Evolutionary conservation across 208 protist genomes (phyloP), one percentile per base, ranked within the genome.

Genomic region (Leptomonas pyrrhocoris): DNA sequence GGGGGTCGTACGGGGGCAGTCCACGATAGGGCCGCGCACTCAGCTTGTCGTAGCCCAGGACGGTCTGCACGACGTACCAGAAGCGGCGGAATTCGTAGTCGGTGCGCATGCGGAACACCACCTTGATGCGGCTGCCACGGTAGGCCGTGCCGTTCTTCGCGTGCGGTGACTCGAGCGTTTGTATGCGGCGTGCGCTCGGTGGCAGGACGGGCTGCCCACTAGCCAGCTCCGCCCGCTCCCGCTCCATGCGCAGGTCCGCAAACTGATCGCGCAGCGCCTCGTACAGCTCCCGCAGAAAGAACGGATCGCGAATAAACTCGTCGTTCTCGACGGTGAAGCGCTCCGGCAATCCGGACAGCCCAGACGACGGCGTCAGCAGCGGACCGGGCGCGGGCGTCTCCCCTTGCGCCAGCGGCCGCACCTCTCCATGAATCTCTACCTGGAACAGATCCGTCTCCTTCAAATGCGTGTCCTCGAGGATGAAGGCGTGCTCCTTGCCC

Each of bases 11-110:
- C 31, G 87, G 87, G 1, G 87, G 87, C 18, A 92, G 78, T 5
- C 87, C 87, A 28, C 79, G 74, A 53, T 84, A 85, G 31, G 87
- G 87, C 11, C 87, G 80, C 21, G 70, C 57, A 43, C 57, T 66
- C 16, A 92, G 69, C 71, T 86, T 88, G 70, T 92, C 87, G 66
- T 88, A 92, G 30, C 87, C 87, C 15, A 92, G 66, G 60, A 92
- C 87, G 0, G 74, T 81, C 68, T 89, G 76, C 63, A 92, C 72
- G 0, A 89, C 79, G 56, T 84, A 92, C 60, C 70, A 77, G 53
- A 90, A 84, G 23, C 79, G 81, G 12, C 79, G 73, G 63, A 84
- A 87, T 43, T 92, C 87, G 54, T 85, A 83, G 25, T 92, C 87
- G 60, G 53, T 84, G 49, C 79, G 74, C 60, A 86, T 83, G 57